Conservation (phyloP, 345 rosid species). For the Corymbia maculata region DNA sequence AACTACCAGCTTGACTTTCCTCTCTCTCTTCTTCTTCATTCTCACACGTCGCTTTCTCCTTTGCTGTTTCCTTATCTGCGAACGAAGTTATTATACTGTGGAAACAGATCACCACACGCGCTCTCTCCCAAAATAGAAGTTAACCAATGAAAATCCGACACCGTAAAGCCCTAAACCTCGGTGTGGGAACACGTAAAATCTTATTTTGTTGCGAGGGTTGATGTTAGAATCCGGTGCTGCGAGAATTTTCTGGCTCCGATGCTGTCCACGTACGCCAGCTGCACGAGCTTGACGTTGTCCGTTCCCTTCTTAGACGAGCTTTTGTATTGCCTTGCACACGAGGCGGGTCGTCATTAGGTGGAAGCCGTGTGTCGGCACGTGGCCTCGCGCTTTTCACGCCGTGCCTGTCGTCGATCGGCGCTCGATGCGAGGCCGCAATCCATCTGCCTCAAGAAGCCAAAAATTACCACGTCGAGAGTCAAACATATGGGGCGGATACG, state of each 20-base stretch:
- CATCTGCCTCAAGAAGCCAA: background rate
- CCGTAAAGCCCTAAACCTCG: background rate
- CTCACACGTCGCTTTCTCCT: accelerated
- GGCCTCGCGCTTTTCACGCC: background rate
- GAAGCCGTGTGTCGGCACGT: background rate
- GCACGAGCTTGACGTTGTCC: background rate
- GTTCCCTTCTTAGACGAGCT: background rate
- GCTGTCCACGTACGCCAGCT: background rate
- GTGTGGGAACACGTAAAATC: background rate
- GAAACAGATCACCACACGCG: background rate
- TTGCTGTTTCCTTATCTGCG: background rate
- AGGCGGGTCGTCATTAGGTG: background rate
- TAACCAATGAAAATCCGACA: background rate
- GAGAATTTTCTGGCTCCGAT: background rate
- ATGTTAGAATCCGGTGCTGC: background rate
- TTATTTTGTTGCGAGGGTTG: background rate
- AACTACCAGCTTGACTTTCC: background rate
- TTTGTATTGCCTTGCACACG: background rate
- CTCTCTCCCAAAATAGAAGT: background rate
- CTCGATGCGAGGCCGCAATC: background rate
- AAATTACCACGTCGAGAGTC: background rate
- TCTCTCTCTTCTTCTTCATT: accelerated
- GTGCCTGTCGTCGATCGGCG: background rate
- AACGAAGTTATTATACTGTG: background rate
- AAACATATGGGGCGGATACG: background rate